Percentiles rank a stretch among this genome's conserved stretches.
Conservation (phyloP, 2,329 filamentous ascomycete species). For the Metarhizium anisopliae region DNA sequence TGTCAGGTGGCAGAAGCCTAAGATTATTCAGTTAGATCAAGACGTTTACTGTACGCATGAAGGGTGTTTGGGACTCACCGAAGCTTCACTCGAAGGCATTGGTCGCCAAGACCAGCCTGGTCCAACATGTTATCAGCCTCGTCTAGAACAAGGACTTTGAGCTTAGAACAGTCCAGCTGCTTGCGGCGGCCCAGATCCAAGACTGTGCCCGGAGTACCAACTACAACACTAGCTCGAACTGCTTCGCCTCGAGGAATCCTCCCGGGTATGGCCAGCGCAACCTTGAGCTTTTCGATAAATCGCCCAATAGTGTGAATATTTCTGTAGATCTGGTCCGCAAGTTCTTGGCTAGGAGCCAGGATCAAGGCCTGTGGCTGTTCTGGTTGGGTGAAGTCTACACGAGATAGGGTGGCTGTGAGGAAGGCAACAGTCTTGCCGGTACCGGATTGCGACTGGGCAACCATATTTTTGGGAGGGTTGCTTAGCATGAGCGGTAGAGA, state of each 20-base stretch:
- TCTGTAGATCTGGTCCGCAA: constrained; percentile 86
- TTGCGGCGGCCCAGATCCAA: constrained; percentile 75
- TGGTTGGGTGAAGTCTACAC: constrained; percentile 64
- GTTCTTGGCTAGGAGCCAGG: constrained; percentile 85
- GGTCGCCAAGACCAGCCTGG: constrained; percentile 87
- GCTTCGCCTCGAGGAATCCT: constrained; percentile 57
- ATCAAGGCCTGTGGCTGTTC: constrained; percentile 75
- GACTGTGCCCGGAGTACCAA: constrained; percentile 90
- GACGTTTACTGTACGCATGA: not conserved
- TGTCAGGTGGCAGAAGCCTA: constrained; percentile 54
- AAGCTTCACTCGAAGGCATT: constrained; percentile 80
- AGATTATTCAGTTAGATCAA: constrained; percentile 19
- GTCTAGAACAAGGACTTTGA: constrained; percentile 84
- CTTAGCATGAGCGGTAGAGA: constrained; percentile 82
- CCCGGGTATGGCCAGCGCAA: constrained; percentile 78
- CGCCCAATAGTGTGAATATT: constrained; percentile 78
- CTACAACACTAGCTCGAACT: constrained; percentile 70
- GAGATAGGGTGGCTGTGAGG: constrained; percentile 81
- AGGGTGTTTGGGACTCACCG: constrained; percentile 35
- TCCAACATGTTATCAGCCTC: constrained; percentile 99
- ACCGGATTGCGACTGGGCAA: constrained; percentile 97
- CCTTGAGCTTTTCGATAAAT: constrained; percentile 66
- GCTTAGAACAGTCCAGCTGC: constrained; percentile 59
- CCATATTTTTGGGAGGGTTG: constrained; percentile 86
- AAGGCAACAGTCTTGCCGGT: constrained; percentile 98